Evolutionary conservation across 2,329 filamentous ascomycete genomes (phyloP).

Genomic region (Exserohilum turcica): DNA sequence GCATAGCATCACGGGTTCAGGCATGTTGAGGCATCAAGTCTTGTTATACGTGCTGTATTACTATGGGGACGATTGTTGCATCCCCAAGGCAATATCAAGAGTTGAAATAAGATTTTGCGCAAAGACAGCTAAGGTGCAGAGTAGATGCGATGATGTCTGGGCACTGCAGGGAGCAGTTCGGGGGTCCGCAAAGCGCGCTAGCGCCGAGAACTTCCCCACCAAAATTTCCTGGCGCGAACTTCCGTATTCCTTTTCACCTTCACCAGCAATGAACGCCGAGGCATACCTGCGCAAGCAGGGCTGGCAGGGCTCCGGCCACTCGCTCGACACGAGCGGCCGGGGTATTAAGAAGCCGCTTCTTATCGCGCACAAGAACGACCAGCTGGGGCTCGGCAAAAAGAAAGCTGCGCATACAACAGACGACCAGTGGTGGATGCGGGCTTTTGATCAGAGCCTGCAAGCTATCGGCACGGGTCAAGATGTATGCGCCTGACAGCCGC

Average conservation of each 20-base stretch:
- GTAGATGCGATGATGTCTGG: not conserved
- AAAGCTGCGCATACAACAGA: constrained; percentile 58
- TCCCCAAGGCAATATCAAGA: too few relatives aligned
- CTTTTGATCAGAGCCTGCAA: constrained; percentile 88
- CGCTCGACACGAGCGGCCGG: constrained; percentile 75
- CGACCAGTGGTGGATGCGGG: constrained; percentile 97
- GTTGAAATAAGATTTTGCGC: too few relatives aligned
- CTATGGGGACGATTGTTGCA: too few relatives aligned
- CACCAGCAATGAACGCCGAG: constrained; percentile 73
- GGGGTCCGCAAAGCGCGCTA: constrained; percentile 14
- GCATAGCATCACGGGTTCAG: too few relatives aligned
- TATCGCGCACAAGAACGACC: constrained; percentile 80
- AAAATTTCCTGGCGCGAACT: constrained; percentile 23
- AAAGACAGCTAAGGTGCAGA: too few relatives aligned
- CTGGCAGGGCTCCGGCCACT: constrained; percentile 88
- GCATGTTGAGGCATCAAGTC: too few relatives aligned
- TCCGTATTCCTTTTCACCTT: constrained; percentile 6
- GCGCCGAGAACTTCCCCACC: constrained; percentile 19
- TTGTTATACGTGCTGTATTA: too few relatives aligned
- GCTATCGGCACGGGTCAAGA: constrained; percentile 54
- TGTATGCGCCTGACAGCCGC: constrained; percentile 13
- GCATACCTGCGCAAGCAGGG: constrained; percentile 83
- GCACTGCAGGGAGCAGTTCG: not conserved
- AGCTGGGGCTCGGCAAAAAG: constrained; percentile 79
- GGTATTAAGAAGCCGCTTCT: constrained; percentile 85